Conservation (phyloP, 495 filamentous ascomycete species). For the Pyrenula massariospora region DNA sequence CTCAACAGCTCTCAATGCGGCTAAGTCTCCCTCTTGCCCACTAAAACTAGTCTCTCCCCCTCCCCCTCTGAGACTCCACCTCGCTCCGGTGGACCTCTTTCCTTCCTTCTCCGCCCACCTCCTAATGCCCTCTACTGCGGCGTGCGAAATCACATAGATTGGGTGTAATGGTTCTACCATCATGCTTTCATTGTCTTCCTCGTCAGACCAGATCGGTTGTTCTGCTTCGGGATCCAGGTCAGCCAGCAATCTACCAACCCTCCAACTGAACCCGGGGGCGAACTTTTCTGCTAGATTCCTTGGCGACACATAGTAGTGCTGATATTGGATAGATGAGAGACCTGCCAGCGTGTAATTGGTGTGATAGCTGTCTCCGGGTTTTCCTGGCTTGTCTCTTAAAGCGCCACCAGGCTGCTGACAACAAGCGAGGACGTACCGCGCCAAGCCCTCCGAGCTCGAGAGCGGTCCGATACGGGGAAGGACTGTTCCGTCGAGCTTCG, state of each 20-base stretch:
- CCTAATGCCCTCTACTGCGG: conserved; percentile 49
- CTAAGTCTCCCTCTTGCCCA: no score
- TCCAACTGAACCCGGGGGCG: conserved; percentile 55
- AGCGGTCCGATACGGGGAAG: conserved; percentile 29
- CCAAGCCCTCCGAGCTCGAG: conserved; percentile 75
- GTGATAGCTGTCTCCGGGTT: conserved; percentile 83
- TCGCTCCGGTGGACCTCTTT: neutral
- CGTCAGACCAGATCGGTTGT: conserved; percentile 27
- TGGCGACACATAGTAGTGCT: conserved; percentile 47
- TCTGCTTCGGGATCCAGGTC: conserved; percentile 30
- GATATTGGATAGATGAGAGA: conserved; percentile 68
- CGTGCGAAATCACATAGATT: conserved; percentile 71
- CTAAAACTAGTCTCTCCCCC: no score
- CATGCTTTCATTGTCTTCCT: conserved; percentile 21
- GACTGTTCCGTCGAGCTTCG: conserved; percentile 3
- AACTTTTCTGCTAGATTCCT: conserved; percentile 18
- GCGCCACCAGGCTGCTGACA: conserved; percentile 74
- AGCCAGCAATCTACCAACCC: conserved; percentile 21
- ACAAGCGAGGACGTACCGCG: conserved; percentile 78
- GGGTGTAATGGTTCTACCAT: conserved; percentile 57
- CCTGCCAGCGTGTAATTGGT: conserved; percentile 83
- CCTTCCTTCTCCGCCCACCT: conserved; percentile 41
- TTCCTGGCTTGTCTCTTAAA: conserved; percentile 84
- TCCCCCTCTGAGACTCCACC: neutral
- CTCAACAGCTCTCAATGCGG: no score